Conservation (phyloP, 1,139 yeast species). For the Schwanniomyces etchellsii region DNA sequence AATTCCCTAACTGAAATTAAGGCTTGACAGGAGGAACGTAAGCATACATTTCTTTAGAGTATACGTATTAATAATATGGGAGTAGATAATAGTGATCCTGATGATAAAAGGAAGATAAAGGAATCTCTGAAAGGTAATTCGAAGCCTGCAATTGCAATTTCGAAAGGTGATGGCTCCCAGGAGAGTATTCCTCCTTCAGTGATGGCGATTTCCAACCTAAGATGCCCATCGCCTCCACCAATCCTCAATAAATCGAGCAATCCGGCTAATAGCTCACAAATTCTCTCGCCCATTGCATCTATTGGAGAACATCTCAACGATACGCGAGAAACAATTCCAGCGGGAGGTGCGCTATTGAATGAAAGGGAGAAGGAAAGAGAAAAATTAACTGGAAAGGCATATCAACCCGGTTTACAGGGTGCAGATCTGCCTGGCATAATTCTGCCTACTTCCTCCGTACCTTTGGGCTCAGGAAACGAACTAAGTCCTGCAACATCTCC, state of each 20-base stretch:
- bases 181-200: constrained; percentile 33
- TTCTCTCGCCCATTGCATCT: background rate
- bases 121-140: too few species aligned
- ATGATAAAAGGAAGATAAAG: too few species aligned
- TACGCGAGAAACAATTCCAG: constrained; percentile 37
- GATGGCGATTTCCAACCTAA: constrained; percentile 50
- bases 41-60: too few species aligned
- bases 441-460: background rate
- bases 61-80: too few species aligned
- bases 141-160: too few species aligned
- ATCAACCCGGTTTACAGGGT: background rate
- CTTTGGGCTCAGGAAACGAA: background rate
- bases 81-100: too few species aligned
- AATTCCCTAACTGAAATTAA: too few species aligned
- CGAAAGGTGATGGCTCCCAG: constrained; percentile 3
- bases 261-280: background rate
- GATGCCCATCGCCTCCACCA: constrained; percentile 70
- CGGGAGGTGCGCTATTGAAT: constrained; percentile 46
- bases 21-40: too few species aligned
- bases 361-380: constrained; percentile 18
- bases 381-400: background rate
- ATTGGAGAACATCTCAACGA: constrained; percentile 2
- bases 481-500: background rate
- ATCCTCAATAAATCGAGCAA: constrained; percentile 31
- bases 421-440: background rate